These are phyloP conservation scores for Pyrus hybrid DNA, from an alignment of 331 rosid species.

Conservation along the genomic window DNA sequence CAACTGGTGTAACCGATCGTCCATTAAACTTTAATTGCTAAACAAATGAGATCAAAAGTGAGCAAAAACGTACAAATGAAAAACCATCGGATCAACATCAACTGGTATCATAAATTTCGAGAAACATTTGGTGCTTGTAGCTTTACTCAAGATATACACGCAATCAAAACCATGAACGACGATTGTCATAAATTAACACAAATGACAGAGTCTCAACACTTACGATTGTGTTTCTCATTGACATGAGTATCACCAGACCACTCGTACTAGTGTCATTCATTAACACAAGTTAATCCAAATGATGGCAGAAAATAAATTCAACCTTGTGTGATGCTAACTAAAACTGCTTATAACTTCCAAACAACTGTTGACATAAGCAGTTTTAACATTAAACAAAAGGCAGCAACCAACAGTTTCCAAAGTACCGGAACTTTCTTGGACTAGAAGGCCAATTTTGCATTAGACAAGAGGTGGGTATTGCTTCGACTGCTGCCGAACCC, in stretches of 20 bases:
- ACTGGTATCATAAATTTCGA: neutral
- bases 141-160: too few relatives aligned
- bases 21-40: too few relatives aligned
- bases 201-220: neutral
- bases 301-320: constrained; percentile 22
- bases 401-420: constrained; percentile 28
- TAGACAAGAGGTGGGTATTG: constrained; percentile 79
- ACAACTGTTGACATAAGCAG: constrained; percentile 5
- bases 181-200: neutral
- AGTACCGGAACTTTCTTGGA: constrained; percentile 14
- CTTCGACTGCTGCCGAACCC: constrained; percentile 85
- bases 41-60: neutral
- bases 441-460: constrained; percentile 19
- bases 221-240: constrained; percentile 1
- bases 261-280: constrained; percentile 31
- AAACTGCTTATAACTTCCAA: constrained; percentile 34
- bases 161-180: neutral
- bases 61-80: neutral
- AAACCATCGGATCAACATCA: neutral
- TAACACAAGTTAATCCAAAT: constrained; percentile 31
- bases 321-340: constrained; percentile 25
- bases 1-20: too few relatives aligned
- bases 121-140: neutral
- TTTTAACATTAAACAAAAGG: constrained; percentile 27
- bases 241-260: constrained; percentile 22